Evolutionary conservation across 352 stramenopile genomes (phyloP), one percentile per base, ranked within the genome.

Genomic region (Peronosclerospora sorghi): DNA sequence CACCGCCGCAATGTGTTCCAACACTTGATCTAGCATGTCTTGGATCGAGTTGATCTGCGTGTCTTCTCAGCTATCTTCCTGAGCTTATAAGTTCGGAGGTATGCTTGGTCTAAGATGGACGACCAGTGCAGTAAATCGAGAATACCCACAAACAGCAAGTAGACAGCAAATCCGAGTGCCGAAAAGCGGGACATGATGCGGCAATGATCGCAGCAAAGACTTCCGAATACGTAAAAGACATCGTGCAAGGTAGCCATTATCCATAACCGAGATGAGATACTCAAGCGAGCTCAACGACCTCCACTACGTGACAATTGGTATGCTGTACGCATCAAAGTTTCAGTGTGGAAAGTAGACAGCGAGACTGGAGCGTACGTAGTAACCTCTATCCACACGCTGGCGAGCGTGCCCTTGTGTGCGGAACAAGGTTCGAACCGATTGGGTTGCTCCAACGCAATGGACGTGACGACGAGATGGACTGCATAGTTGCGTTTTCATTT

Each of bases 21-120:
- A 80, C 15, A 90, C 62, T 54, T 83, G 64, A 49, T 90, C 73
- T 24, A 87, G 52, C 38, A 90, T 90, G 48, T 87, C 69, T 53
- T 86, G 84, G 51, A 86, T 83, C 15, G 72, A 84, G 56, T 86
- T 90, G 60, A 90, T 62, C 58, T 90, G 75, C 65, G 82, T 68
- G 34, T 46, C 59, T 40, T 90, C n/a, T n/a, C 78, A 6, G 78
- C 74, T 23, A 79, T 83, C 47, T 86, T 87, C 73, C 68, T 84
- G 32, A 85, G 58, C 34, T 84, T 86, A 68, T 86, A 88, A 57
- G 84, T 88, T 36, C 79, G 67, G 13, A 3, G 4, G 44, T 88
- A 68, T 13, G 77, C 73, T 47, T 90, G 75, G 43, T 86, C 71
- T n/a, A 84, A 35, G 43, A 86, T 86, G 76, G 2, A 73, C 86